Evolutionary conservation across 2,329 filamentous ascomycete genomes (phyloP), one percentile per base, ranked within the genome.

Genomic region (Sclerotinia minor): DNA sequence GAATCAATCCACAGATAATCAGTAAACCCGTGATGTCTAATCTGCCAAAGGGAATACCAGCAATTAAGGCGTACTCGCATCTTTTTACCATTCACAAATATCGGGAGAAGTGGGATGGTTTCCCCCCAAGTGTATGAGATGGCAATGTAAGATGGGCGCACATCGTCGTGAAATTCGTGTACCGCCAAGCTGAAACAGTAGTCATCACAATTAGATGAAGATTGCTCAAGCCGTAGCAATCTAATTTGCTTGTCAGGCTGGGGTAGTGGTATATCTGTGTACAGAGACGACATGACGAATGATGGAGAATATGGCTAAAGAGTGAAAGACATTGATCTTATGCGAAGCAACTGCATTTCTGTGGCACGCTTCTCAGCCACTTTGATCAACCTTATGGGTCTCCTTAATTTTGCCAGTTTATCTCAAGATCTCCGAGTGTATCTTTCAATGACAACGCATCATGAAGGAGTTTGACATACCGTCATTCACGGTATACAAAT

Each of bases 1-100:
- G 68, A 68, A 67, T 71, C 71, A 2, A 69, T 68, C 69, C 69
- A 73, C 7, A 72, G 26, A 38, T 68, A 63, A n/a, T 60, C 44
- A 53, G 65, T 54, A 0, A 68, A 24, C 11, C 61, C n/a, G 17
- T 35, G 29, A 6, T 67, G 11, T 35, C 72, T 57, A 49, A 72
- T 68, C 2, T 60, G 60, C 24, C 61, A 21, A 3, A 73, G 54
- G 5, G 69, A 32, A 41, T 64, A 64, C 47, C 52, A 53, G 19
- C 61, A 64, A 55, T 53, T 64, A 19, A 44, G 41, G 8, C 21
- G 61, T 32, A 63, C 59, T 57, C 49, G 61, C 49, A 41, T 53
- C 35, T 29, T 57, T 29, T 57, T 4, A 9, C 52, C 61, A n/a
- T 64, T 64, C 21, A 57, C 35, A 8, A 50, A 13, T 38, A 63